phyloP scores from a whole-genome alignment of 1,139 yeast genomes.

The Yamadazyma mexicana region DNA sequence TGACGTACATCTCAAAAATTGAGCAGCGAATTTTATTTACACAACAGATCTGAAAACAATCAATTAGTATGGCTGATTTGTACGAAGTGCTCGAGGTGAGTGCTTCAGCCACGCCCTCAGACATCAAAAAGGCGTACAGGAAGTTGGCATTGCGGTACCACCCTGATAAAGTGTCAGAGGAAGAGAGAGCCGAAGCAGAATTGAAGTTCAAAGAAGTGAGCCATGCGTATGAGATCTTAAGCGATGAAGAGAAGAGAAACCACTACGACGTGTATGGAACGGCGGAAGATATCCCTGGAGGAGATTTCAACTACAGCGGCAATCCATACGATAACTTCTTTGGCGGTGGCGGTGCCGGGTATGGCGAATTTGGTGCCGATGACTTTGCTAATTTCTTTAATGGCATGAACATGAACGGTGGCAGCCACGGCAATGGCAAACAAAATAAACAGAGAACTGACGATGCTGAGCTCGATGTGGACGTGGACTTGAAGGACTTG shows the following conservation, averaged over 20 bases:
- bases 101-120: slow-evolving; percentile 58
- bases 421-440: slow-evolving; percentile 8
- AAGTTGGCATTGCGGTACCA: slow-evolving; percentile 71
- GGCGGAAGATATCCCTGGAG: slow-evolving; percentile 32
- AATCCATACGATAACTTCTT: slow-evolving; percentile 46
- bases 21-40: not conserved
- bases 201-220: slow-evolving; percentile 71
- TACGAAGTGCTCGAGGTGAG: slow-evolving; percentile 72
- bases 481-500: slow-evolving; percentile 70
- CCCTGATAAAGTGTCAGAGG: slow-evolving; percentile 78
- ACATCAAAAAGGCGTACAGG: slow-evolving; percentile 76
- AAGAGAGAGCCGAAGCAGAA: slow-evolving; percentile 67
- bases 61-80: slow-evolving; percentile 30
- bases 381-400: slow-evolving; percentile 75
- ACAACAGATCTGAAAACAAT: not conserved
- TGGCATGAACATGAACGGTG: slow-evolving; percentile 36
- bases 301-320: slow-evolving; percentile 23
- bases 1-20: too few relatives aligned
- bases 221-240: slow-evolving; percentile 74
- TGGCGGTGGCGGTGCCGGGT: slow-evolving; percentile 29
- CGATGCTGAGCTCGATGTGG: slow-evolving; percentile 66
- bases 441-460: slow-evolving; percentile 41
- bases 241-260: slow-evolving; percentile 58
- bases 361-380: slow-evolving; percentile 50
- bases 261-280: slow-evolving; percentile 62